Conservation (phyloP, 148 eudicot species). For the Persicaria tinctoria region DNA sequence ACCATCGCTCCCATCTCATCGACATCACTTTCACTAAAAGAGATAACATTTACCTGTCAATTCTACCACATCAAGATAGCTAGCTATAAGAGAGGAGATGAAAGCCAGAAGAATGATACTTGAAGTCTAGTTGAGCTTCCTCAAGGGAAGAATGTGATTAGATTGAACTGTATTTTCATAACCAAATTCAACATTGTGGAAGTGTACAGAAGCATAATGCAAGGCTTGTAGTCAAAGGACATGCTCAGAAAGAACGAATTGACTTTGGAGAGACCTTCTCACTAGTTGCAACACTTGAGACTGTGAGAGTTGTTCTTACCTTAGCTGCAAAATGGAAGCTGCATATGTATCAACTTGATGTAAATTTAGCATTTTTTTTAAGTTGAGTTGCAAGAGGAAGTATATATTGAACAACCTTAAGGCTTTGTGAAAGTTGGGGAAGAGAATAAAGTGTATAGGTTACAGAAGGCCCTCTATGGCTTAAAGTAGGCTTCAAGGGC, state of each 20-base stretch:
- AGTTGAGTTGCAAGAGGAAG: background rate
- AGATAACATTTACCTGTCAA: no score
- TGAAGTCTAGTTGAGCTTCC: background rate
- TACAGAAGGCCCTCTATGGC: background rate
- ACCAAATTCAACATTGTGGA: background rate
- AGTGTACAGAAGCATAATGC: background rate
- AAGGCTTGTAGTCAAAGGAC: background rate
- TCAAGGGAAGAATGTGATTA: slow-evolving; percentile 4
- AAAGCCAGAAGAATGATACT: background rate
- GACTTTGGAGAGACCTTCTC: slow-evolving; percentile 2
- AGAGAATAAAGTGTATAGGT: no score
- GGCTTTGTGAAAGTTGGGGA: background rate
- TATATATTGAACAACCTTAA: background rate
- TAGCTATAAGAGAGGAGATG: background rate
- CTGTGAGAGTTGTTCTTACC: background rate
- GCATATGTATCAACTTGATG: background rate
- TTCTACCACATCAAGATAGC: no score
- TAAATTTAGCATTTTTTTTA: background rate
- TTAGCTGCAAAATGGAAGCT: background rate
- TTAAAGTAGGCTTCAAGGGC: background rate
- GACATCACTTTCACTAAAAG: no score
- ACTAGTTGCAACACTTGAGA: background rate
- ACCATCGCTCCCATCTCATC: no score
- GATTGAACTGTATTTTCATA: background rate
- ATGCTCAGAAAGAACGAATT: background rate